Conservation (phyloP, 108 stramenopile species). For the Parmales sp. region DNA sequence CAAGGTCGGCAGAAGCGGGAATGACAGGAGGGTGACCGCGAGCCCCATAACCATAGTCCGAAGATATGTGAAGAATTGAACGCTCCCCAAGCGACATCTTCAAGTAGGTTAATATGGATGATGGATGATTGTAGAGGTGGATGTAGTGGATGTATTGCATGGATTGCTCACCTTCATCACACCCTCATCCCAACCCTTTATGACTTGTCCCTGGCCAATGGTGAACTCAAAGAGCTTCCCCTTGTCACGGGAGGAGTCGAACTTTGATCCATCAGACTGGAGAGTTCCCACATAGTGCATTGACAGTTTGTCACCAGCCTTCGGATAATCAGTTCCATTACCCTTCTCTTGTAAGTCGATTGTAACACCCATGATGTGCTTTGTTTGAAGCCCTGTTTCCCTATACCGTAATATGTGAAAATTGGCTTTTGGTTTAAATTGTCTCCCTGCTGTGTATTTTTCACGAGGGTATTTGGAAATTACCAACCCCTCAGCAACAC, state of each 20-base stretch:
- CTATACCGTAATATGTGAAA: too few relatives aligned
- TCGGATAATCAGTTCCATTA: slow-evolving; percentile 61
- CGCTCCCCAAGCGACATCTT: not conserved
- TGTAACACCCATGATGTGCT: not conserved
- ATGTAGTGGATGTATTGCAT: too few relatives aligned
- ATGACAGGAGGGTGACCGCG: slow-evolving; percentile 14
- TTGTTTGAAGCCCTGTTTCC: too few relatives aligned
- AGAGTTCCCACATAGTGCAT: slow-evolving; percentile 80
- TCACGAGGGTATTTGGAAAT: too few relatives aligned
- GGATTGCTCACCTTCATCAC: slow-evolving; percentile 23
- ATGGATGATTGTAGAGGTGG: too few relatives aligned
- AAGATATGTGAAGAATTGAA: not conserved
- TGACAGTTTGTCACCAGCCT: slow-evolving; percentile 55
- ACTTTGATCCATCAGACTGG: slow-evolving; percentile 59
- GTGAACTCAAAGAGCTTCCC: slow-evolving; percentile 30
- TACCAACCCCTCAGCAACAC: too few relatives aligned
- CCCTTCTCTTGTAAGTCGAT: slow-evolving; percentile 18
- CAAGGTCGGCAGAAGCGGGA: slow-evolving; percentile 20
- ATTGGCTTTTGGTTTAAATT: too few relatives aligned
- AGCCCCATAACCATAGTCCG: slow-evolving; percentile 24
- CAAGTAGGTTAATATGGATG: too few relatives aligned
- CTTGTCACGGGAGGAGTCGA: slow-evolving; percentile 26
- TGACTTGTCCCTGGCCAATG: slow-evolving; percentile 37
- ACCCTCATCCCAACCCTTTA: slow-evolving; percentile 40
- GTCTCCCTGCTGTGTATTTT: too few relatives aligned